A percentile compares a stretch with the other conserved stretches of the same genome.
Conservation (phyloP, 2,329 filamentous ascomycete genomes). For the Exophiala dermatitidis region DNA sequence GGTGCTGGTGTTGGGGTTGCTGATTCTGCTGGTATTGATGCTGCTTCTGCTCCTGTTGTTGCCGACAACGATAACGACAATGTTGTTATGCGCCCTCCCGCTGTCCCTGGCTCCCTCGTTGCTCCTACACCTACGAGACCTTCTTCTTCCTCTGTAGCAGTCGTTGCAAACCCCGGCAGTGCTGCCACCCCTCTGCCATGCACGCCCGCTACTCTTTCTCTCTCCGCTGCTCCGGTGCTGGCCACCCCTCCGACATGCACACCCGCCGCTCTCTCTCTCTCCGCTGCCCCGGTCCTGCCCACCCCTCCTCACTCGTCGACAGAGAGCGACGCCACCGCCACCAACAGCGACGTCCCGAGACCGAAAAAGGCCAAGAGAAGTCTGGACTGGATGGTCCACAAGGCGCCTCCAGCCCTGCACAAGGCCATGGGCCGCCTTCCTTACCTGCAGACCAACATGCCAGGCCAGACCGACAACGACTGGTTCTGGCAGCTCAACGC, state of each 20-base stretch:
- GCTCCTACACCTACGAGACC: background rate
- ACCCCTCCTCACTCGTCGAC: background rate
- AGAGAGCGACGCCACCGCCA: background rate
- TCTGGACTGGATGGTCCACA: background rate
- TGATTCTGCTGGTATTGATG: background rate
- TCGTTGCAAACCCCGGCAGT: too few species aligned
- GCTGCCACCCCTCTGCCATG: too few species aligned
- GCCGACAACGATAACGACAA: background rate
- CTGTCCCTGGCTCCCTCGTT: background rate
- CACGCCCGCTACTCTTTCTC: too few species aligned
- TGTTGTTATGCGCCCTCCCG: background rate
- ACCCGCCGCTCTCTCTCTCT: background rate
- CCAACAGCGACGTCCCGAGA: background rate
- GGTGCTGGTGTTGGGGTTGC: background rate
- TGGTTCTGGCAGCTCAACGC: too few species aligned
- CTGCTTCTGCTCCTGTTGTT: background rate
- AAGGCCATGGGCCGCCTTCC: background rate
- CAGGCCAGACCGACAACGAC: background rate
- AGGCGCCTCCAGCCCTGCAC: background rate
- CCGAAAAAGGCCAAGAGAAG: background rate
- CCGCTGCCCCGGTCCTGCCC: background rate
- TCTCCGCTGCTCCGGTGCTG: too few species aligned
- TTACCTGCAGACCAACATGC: background rate
- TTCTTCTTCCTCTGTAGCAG: background rate
- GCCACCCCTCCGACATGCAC: too few species aligned